phyloP scores from a whole-genome alignment of 768 basidiomycete species.

The Xerocomus potaroensis region DNA sequence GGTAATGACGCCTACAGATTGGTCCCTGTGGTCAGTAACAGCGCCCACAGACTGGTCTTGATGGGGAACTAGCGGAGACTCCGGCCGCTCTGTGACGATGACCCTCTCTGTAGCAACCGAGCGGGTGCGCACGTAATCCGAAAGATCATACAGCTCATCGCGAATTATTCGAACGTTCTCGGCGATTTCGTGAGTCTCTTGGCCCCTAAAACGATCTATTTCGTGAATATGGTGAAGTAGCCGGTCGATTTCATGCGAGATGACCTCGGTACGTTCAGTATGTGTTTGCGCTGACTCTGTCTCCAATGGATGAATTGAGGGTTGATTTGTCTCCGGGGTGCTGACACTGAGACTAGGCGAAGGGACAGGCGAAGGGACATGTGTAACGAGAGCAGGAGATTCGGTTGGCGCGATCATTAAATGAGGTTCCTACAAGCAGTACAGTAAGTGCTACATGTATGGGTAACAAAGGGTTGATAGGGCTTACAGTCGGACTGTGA shows the following conservation, averaged over 20 bases:
- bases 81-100: constrained; percentile 13
- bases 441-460: no score
- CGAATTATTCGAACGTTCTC: constrained; percentile 69
- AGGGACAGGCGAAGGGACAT: constrained; percentile 38
- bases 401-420: constrained; percentile 32
- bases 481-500: constrained; percentile 16
- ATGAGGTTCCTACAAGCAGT: constrained; percentile 22
- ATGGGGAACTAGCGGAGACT: constrained; percentile 12
- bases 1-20: constrained; percentile 43
- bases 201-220: constrained; percentile 56
- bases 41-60: constrained; percentile 46
- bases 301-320: constrained; percentile 47
- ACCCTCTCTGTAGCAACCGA: constrained; percentile 19
- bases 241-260: constrained; percentile 49
- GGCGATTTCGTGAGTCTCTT: constrained; percentile 60
- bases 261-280: constrained; percentile 37
- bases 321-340: constrained; percentile 43
- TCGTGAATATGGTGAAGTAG: constrained; percentile 57
- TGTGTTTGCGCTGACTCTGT: constrained; percentile 40
- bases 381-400: constrained; percentile 25
- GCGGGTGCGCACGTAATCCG: constrained; percentile 48
- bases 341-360: constrained; percentile 46
- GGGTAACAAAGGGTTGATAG: constrained; percentile 32
- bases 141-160: constrained; percentile 62
- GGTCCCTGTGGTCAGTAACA: constrained; percentile 39